A percentile compares a stretch with the other conserved stretches of the same genome.
Conservation (phyloP, 305 asterid genomes). For the Solanum aculeatissimum region DNA sequence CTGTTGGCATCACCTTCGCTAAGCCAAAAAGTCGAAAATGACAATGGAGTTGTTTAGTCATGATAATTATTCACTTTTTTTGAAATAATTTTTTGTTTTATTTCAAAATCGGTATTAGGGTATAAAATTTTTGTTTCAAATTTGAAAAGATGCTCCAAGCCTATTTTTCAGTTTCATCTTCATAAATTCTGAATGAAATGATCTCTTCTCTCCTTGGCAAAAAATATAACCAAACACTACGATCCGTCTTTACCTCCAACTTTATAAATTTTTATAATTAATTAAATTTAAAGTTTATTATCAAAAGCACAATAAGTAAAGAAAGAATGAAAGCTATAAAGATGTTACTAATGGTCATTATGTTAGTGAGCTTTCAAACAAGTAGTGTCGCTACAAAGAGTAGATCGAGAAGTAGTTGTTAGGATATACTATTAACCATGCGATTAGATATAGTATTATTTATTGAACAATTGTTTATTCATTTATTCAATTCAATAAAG, state of each 20-base stretch:
- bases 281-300: background rate
- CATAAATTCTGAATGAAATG: background rate
- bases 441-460: too few relatives aligned
- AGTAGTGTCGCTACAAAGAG: background rate
- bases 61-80: background rate
- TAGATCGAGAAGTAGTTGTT: too few relatives aligned
- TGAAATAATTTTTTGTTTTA: background rate
- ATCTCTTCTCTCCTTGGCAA: background rate
- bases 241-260: background rate
- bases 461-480: too few relatives aligned
- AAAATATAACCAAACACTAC: background rate
- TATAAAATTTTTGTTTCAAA: background rate
- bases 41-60: background rate
- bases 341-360: background rate
- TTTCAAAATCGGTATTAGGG: background rate
- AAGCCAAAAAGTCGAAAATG: too few relatives aligned
- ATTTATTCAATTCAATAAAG: too few relatives aligned
- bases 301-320: background rate
- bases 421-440: too few relatives aligned
- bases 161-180: background rate
- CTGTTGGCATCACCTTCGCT: too few relatives aligned
- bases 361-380: background rate
- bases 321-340: background rate
- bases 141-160: background rate
- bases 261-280: background rate